phyloP scores from a whole-genome alignment of 164 flowering plant species.

The Vitis labrusca region DNA sequence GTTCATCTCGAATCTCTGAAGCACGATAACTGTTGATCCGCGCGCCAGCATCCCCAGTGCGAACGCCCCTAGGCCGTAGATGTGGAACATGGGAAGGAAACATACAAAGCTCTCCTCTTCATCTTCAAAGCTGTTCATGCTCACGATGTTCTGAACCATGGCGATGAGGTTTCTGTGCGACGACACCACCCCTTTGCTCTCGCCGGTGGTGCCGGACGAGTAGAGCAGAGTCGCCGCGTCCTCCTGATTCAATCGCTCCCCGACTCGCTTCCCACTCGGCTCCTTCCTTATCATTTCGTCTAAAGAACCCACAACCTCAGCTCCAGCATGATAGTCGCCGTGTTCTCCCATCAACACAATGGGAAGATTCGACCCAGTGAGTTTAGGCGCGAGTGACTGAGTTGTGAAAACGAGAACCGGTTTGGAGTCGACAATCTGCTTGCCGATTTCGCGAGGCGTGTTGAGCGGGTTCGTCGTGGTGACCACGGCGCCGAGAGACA shows the following conservation, averaged over 20 bases:
- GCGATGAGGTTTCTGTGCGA: conserved; percentile 76
- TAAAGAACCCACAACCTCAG: conserved; percentile 30
- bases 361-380: conserved; percentile 50
- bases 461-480: conserved; percentile 94
- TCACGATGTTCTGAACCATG: conserved; percentile 51
- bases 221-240: conserved; percentile 85
- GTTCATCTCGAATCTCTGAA: conserved; percentile 55
- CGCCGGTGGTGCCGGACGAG: conserved; percentile 96
- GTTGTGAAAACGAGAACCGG: conserved; percentile 78
- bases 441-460: conserved; percentile 66
- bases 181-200: conserved; percentile 83
- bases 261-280: conserved; percentile 37
- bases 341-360: conserved; percentile 45
- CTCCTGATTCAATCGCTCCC: conserved; percentile 54
- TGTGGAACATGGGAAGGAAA: conserved; percentile 93
- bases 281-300: conserved; percentile 42
- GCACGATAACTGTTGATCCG: conserved; percentile 56
- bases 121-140: conserved; percentile 34
- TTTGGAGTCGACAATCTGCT: conserved; percentile 72
- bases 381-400: conserved; percentile 50
- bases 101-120: conserved; percentile 52
- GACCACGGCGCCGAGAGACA: conserved; percentile 85
- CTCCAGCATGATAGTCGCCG: not conserved
- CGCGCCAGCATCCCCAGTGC: conserved; percentile 51
- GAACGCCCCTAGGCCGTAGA: conserved; percentile 76